Conservation (phyloP, 1,284 basidiomycete genomes). For the Boletus albobrunnescens region DNA sequence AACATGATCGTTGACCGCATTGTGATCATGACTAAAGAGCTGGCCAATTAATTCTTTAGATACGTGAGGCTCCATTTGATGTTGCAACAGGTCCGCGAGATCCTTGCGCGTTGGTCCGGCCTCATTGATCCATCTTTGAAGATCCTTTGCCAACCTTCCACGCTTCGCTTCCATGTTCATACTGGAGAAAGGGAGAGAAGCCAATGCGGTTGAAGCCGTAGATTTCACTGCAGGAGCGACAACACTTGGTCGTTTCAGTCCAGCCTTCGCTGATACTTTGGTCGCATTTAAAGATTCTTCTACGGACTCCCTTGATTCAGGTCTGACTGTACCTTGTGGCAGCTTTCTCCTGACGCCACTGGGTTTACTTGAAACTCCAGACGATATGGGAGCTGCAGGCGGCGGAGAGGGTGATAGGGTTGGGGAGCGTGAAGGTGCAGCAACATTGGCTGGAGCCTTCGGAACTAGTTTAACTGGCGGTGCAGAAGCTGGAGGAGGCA, state of each 20-base stretch:
- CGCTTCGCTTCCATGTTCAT: slow-evolving; percentile 73
- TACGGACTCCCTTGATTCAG: slow-evolving; percentile 59
- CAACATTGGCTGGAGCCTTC: slow-evolving; percentile 12
- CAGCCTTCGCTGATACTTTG: slow-evolving; percentile 43
- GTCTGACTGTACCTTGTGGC: slow-evolving; percentile 57
- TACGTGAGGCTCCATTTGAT: slow-evolving; percentile 86
- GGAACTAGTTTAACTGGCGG: slow-evolving; percentile 27
- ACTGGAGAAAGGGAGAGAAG: slow-evolving; percentile 60
- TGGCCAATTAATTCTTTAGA: slow-evolving; percentile 74
- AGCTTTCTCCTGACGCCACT: slow-evolving; percentile 67
- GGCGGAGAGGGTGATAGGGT: slow-evolving; percentile 37
- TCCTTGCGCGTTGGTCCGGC: slow-evolving; percentile 80
- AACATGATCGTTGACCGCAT: slow-evolving; percentile 90
- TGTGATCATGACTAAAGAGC: slow-evolving; percentile 95
- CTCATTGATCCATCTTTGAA: slow-evolving; percentile 80
- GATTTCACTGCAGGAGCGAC: slow-evolving; percentile 34
- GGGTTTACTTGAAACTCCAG: slow-evolving; percentile 45
- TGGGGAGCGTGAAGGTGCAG: slow-evolving; percentile 20
- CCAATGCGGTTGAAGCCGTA: slow-evolving; percentile 30
- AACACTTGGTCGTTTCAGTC: slow-evolving; percentile 50
- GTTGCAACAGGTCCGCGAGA: slow-evolving; percentile 80
- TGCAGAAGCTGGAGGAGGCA: slow-evolving; percentile 27
- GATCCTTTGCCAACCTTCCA: slow-evolving; percentile 74
- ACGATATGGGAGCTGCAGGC: slow-evolving; percentile 28
- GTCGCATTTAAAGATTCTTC: slow-evolving; percentile 43